phyloP scores from a whole-genome alignment of 768 basidiomycete species.

The Boletus reticuloceps region DNA sequence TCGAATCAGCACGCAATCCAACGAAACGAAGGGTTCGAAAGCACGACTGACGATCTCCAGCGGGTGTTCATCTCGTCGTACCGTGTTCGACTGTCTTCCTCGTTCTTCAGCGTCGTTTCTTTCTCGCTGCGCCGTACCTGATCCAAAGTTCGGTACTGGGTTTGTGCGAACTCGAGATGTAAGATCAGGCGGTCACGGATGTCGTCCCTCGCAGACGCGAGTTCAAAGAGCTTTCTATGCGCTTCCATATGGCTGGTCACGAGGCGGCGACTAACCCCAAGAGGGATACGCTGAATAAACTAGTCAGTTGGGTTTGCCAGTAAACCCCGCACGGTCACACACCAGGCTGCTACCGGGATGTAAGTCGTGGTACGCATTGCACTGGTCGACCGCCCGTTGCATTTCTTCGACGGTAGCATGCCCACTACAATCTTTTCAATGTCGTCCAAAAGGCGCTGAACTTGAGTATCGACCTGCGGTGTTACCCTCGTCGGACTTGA shows the following conservation, averaged over 20 bases:
- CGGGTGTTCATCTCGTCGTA: background rate
- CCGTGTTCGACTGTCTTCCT: background rate
- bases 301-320: background rate
- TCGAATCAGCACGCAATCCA: background rate
- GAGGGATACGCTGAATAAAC: background rate
- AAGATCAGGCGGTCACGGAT: background rate
- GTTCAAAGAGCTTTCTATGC: background rate
- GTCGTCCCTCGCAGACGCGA: background rate
- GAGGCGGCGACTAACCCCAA: background rate
- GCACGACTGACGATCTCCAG: slow-evolving; percentile 3
- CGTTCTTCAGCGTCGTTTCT: background rate
- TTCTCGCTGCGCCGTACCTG: background rate
- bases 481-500: background rate
- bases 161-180: background rate
- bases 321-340: background rate
- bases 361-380: background rate
- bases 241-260: background rate
- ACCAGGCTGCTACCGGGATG: background rate
- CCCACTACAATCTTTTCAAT: background rate
- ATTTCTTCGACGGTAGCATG: slow-evolving; percentile 5
- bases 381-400: background rate
- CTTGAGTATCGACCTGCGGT: background rate
- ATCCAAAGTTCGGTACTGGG: background rate
- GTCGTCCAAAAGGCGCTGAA: background rate
- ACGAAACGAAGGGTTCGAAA: no score